These are phyloP conservation scores for Trichosanthes truncata DNA, from an alignment of 306 rosid genomes.

Conservation along the genomic window DNA sequence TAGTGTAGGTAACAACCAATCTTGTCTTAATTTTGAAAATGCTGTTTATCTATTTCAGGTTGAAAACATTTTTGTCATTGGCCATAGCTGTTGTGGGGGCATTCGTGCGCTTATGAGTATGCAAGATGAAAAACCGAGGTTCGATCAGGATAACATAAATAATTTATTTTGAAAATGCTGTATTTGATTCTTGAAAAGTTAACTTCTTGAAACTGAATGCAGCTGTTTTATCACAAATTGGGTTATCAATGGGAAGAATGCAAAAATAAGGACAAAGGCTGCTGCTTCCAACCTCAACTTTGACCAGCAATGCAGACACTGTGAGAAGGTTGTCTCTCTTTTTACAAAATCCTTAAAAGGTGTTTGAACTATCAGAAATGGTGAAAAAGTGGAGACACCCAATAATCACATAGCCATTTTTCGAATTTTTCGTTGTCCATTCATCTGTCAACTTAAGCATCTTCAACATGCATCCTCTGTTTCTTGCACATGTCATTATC, in stretches of 20 bases:
- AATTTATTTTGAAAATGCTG: neutral
- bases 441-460: neutral
- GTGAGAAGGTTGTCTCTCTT: conserved; percentile 64
- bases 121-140: conserved; percentile 78
- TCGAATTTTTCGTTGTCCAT: neutral
- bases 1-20: neutral
- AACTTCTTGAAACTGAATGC: neutral
- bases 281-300: conserved; percentile 60
- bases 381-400: neutral
- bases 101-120: conserved; percentile 93
- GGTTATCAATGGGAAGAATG: conserved; percentile 75
- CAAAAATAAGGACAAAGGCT: conserved; percentile 52
- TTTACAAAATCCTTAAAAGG: neutral
- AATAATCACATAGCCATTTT: neutral
- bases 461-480: neutral
- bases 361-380: neutral
- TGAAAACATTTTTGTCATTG: conserved; percentile 72
- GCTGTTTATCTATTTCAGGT: conserved; percentile 38
- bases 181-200: neutral
- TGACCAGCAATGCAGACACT: conserved; percentile 77
- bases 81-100: conserved; percentile 99
- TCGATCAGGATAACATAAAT: neutral
- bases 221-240: conserved; percentile 68
- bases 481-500: neutral
- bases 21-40: neutral